Conservation (phyloP, 768 basidiomycete genomes). For the Vararia minispora region DNA sequence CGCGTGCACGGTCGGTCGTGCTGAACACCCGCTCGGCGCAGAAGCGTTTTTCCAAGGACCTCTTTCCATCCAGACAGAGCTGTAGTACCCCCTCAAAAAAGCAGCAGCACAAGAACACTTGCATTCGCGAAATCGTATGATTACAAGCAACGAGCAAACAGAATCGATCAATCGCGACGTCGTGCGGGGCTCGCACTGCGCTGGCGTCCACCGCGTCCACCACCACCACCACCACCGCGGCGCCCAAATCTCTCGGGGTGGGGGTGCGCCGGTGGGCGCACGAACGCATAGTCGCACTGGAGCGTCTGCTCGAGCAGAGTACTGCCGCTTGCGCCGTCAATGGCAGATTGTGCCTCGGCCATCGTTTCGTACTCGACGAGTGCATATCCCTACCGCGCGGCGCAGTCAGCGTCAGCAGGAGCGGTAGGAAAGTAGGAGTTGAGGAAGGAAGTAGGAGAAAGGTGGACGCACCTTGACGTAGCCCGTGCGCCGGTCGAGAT, state of each 20-base stretch:
- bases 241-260: no score
- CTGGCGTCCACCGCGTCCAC: constrained; percentile 48
- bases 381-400: constrained; percentile 73
- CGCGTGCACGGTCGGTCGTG: no score
- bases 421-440: neutral
- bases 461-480: constrained; percentile 82
- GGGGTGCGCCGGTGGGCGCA: constrained; percentile 74
- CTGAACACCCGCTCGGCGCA: no score
- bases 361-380: constrained; percentile 96
- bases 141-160: constrained; percentile 6
- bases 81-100: no score
- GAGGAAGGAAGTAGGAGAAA: neutral
- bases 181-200: constrained; percentile 76
- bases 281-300: constrained; percentile 89
- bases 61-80: no score
- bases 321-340: constrained; percentile 80
- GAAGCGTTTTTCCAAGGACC: no score
- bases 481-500: constrained; percentile 92
- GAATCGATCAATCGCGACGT: constrained; percentile 25
- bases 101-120: no score
- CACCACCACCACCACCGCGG: constrained; percentile 71
- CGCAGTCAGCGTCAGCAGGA: constrained; percentile 3
- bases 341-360: constrained; percentile 88
- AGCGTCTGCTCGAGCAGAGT: constrained; percentile 77
- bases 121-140: constrained; percentile 3